Base-by-base conservation (phyloP, 2,329 filamentous ascomycete species). In the Niveomyces coronatus region DNA sequence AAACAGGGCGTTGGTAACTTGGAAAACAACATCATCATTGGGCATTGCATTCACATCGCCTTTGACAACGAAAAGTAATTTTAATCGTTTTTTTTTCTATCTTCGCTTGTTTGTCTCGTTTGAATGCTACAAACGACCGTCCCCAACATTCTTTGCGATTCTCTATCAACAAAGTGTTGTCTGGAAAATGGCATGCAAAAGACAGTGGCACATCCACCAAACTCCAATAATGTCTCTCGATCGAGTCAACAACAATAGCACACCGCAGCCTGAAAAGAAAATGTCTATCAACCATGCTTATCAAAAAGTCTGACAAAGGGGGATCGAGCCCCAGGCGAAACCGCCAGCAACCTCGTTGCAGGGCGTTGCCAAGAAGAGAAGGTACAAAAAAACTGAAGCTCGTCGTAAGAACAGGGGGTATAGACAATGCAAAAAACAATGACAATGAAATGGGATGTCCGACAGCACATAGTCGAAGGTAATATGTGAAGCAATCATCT, bases 391-490 rank as follows among this genome's bases (percentile, higher is more conserved):
- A 40, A 35, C n/a, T 23, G 23, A 29, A 34, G 22, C 24, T 36
- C 20, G 17, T 40, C 33, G 16, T 40, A 32, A 40, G 13, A 26
- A 33, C 35, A 40, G 32, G 17, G 38, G 39, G 39, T 40, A 40
- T 40, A 40, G 39, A 35, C 39, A 40, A 31, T 22, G 32, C 23
- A 40, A 36, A n/a, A 34, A 40, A 38, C 24, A 39, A 32, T 33
- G 37, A 33, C 30, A 33, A 24, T 34, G 23, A 34, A 23, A 22
- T 34, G 37, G n/a, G 23, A 40, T 36, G 28, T 36, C 32, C 35
- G 36, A 28, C 14, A 18, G 39, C 39, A 10, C 32, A 27, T 36
- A 17, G 31, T 30, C 18, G 31, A 31, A 33, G 18, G 29, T 30
- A 29, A 17, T 16, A 34, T 29, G 31, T 24, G 24, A 17, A 38